These are phyloP conservation scores for Penicillium coffeae DNA, from an alignment of 495 filamentous ascomycete species.

Conservation along the genomic window DNA sequence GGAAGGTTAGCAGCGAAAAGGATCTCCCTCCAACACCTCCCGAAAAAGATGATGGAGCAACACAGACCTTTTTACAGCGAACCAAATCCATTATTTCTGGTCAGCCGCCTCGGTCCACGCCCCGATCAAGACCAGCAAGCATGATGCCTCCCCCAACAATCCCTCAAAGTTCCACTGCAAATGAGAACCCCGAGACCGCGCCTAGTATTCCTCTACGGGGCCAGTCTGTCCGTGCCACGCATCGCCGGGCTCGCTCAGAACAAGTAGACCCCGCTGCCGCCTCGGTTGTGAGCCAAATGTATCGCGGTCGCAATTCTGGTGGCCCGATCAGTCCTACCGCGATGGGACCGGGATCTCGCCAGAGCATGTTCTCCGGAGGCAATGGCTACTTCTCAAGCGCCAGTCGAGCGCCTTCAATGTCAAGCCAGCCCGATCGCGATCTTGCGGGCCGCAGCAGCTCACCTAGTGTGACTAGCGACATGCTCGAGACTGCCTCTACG, in stretches of 20 bases:
- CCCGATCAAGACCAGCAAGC: constrained; percentile 60
- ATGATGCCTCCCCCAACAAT: constrained; percentile 50
- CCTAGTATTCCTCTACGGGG: constrained; percentile 78
- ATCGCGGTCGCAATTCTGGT: constrained; percentile 62
- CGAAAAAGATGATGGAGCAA: constrained; percentile 49
- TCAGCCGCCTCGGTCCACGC: constrained; percentile 36
- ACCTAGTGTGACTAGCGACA: constrained; percentile 58
- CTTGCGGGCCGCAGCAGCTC: constrained; percentile 48
- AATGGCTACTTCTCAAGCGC: constrained; percentile 40
- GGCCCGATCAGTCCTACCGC: constrained; percentile 51
- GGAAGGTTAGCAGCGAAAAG: constrained; percentile 56
- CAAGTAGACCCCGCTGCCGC: constrained; percentile 60
- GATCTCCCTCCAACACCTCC: constrained; percentile 79
- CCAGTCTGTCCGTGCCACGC: constrained; percentile 55
- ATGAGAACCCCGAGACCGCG: constrained; percentile 73
- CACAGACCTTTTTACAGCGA: constrained; percentile 66
- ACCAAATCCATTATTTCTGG: constrained; percentile 66
- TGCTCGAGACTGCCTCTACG: constrained; percentile 47
- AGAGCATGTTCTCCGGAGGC: constrained; percentile 42
- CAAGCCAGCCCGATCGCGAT: constrained; percentile 43
- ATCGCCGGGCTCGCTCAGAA: constrained; percentile 67
- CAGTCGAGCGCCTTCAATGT: constrained; percentile 45
- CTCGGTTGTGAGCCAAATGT: constrained; percentile 78
- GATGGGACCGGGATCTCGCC: constrained; percentile 43
- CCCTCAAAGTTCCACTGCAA: constrained; percentile 36